phyloP scores from a whole-genome alignment of 257 asterid species.

The Scutellaria minor region DNA sequence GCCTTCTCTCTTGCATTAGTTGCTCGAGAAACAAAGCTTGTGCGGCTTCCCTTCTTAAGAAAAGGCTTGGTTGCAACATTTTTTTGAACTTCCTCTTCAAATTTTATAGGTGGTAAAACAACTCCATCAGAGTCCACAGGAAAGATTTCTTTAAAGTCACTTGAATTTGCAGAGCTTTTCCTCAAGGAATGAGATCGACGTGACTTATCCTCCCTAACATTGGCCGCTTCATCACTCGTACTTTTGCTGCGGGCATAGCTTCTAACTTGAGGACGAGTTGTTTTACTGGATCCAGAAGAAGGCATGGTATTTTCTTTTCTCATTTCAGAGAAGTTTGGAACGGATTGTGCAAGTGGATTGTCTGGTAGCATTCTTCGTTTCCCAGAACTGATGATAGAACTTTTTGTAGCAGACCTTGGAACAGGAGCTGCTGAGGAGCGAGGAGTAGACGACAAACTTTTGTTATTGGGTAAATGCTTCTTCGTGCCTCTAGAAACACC shows the following conservation, averaged over 20 bases:
- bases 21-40: conserved; percentile 52
- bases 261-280: conserved; percentile 63
- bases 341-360: conserved; percentile 86
- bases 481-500: conserved; percentile 52
- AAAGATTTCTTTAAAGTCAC: conserved; percentile 51
- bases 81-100: conserved; percentile 54
- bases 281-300: conserved; percentile 58
- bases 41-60: conserved; percentile 68
- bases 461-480: conserved; percentile 56
- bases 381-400: conserved; percentile 51
- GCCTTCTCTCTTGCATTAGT: conserved; percentile 52
- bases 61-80: conserved; percentile 56
- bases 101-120: conserved; percentile 52
- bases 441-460: conserved; percentile 51
- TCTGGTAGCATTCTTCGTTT: conserved; percentile 74
- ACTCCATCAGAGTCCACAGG: conserved; percentile 56
- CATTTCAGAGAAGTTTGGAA: conserved; percentile 80
- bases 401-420: conserved; percentile 62
- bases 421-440: conserved; percentile 61
- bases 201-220: conserved; percentile 58
- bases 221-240: conserved; percentile 57
- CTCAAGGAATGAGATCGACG: conserved; percentile 61
- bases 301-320: conserved; percentile 84
- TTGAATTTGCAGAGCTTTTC: conserved; percentile 60
- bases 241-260: conserved; percentile 68